These are phyloP conservation scores for Tetrahymena thermophila DNA, from an alignment of 73 alveolate genomes.

Conservation along the genomic window DNA sequence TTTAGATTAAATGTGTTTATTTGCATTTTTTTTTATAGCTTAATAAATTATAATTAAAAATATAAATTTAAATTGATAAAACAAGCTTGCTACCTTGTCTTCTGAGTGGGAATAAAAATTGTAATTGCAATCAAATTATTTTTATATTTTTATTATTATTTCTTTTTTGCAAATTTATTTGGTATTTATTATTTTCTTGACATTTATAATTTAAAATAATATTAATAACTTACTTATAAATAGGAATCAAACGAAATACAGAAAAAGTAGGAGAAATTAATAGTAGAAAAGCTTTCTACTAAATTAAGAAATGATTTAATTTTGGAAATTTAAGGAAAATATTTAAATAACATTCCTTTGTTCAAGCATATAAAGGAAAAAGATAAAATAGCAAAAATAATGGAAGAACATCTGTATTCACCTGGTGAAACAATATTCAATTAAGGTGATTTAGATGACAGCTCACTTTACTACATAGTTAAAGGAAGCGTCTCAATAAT, in stretches of 20 bases:
- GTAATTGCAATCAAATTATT: too few species aligned
- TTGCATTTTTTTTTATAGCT: too few species aligned
- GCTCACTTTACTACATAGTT: background rate
- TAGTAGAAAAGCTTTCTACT: background rate
- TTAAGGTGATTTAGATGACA: background rate
- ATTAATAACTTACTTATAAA: background rate
- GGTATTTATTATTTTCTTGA: too few species aligned
- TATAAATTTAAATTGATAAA: too few species aligned
- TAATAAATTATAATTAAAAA: too few species aligned
- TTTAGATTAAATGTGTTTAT: too few species aligned
- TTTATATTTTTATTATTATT: too few species aligned
- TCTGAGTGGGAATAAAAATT: too few species aligned
- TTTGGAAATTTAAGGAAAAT: background rate
- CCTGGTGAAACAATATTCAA: background rate
- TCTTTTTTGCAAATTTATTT: too few species aligned
- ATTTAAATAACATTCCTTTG: background rate
- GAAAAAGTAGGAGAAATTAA: background rate
- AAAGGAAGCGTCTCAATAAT: background rate
- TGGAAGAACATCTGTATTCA: background rate
- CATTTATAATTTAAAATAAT: too few species aligned
- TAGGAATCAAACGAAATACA: background rate
- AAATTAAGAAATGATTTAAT: background rate
- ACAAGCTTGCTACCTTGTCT: too few species aligned
- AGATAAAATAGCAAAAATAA: background rate
- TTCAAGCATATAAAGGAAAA: background rate